Base-by-base conservation (phyloP, 192 early-diverging fungal genomes). In the Podila horticola region DNA sequence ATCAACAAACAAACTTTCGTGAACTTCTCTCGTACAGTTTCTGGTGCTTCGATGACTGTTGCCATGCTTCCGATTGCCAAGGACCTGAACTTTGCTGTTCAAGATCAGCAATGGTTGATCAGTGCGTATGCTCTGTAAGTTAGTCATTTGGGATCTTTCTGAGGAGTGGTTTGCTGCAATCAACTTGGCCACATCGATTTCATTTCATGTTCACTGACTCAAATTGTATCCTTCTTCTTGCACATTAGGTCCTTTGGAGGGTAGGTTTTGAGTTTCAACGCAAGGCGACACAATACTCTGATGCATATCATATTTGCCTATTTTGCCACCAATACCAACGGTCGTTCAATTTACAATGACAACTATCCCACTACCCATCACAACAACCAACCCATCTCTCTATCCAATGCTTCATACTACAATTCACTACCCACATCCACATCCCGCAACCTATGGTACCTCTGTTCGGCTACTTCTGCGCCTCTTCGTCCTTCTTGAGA, bases 81-180 rank as follows among this genome's bases (percentile, higher is more conserved):
- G 62, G 77, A 81, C 24, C 71, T 81, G n/a, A 22, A 73, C 29
- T 81, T 81, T 65, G 77, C 72, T 38, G 63, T 73, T 31, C 71
- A 72, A 24, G 66, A 81, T 29, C 77, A 81, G 45, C 77, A 81
- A 29, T 81, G 77, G 77, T 66, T 81, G 45, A 81, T 81, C 34
- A 81, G 77, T 58, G 72, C 77, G 22, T 81, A 81, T 63, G 77
- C 77, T 19, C 30, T 81, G 71, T 81, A 72, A 66, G 71, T 72
- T 31, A 5, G 41, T 45, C 13, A 17, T 45, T 41, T 17, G 13
- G 41, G 15, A 15, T 45, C 41, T 3, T 45, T 36, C 3, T 45
- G 41, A 17, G 15, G 41, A 45, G 41, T 45, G 41, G 13, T 45
- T 45, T 45, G 2, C 41, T 30, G 13, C 19, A 45, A 4, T 33